Base-by-base conservation (phyloP, 345 rosid genomes). In the Salix suchowensis region DNA sequence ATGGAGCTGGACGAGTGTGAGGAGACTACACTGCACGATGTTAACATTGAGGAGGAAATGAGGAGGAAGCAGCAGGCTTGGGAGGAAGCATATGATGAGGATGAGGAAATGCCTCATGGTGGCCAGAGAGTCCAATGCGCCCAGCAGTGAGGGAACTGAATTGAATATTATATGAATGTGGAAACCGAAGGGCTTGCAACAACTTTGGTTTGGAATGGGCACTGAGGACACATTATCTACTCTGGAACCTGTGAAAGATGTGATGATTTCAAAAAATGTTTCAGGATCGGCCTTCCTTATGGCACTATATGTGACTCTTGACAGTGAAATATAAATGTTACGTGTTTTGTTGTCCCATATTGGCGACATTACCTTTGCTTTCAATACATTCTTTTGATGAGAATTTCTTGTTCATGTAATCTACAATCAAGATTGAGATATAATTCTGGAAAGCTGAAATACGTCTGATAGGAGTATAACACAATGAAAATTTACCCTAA, bases 1-100 rank as follows among this genome's bases (percentile, higher is more conserved):
- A 92, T 91, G 97, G 99, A 93, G 74, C 81, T 91, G 46, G 98
- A 91, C 2, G 92, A 91, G 77, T 93, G 97, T 4, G 96, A 96
- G 87, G 99, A 96, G 84, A 89, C 97, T 0, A 93, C 97, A 0
- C 68, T 93, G 68, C 92, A 91, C 34, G 97, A 96, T 72, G 96
- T 91, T 58, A 88, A 96, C 88, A 88, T 92, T 1, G 96, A 89
- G 73, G 97, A 96, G 85, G 97, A 93, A 88, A 91, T 84, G 91
- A 82, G 93, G 78, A 90, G 96, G 82, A 93, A 89, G 84, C 92
- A 87, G 72, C 87, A 85, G 52, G 76, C 82, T 7, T 86, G 84
- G 65, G 86, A 83, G 39, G 89, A 88, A 72, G 88, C 89, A 1
- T 86, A 86, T 0, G 88, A 89, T 0, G 89, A 89, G 68, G 90